Conservation (phyloP, 2,329 filamentous ascomycete species). For the Metarhizium humberi region DNA sequence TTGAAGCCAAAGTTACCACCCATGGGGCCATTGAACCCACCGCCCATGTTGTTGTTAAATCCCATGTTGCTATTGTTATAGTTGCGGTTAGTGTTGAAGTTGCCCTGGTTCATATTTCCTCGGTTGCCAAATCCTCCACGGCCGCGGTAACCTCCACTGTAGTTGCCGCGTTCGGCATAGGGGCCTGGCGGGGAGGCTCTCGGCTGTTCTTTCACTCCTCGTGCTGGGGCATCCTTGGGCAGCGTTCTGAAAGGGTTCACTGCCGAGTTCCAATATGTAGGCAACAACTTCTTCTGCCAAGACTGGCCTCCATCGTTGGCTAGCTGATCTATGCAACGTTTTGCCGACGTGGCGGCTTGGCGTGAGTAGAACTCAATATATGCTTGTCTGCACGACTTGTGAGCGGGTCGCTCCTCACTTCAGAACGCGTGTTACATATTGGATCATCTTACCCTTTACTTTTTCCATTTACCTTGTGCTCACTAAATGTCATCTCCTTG, state of each 20-base stretch:
- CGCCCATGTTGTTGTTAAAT: conserved; percentile 35
- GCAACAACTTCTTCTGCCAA: conserved; percentile 60
- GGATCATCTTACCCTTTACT: conserved; percentile 74
- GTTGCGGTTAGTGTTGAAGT: conserved; percentile 35
- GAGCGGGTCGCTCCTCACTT: neutral
- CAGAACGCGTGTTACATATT: neutral
- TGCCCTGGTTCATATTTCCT: conserved; percentile 35
- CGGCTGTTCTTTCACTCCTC: conserved; percentile 48
- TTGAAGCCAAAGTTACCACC: conserved; percentile 44
- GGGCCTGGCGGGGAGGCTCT: conserved; percentile 41
- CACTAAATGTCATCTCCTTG: conserved; percentile 90
- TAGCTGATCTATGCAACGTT: conserved; percentile 67
- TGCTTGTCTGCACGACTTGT: conserved; percentile 44
- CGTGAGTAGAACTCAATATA: conserved; percentile 79
- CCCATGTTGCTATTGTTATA: conserved; percentile 35
- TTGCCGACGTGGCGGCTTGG: conserved; percentile 77
- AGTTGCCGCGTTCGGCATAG: conserved; percentile 37
- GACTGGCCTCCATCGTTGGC: conserved; percentile 39
- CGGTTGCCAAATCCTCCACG: conserved; percentile 37
- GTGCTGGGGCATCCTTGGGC: conserved; percentile 70
- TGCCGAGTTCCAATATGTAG: conserved; percentile 66
- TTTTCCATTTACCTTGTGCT: conserved; percentile 98
- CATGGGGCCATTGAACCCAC: conserved; percentile 41
- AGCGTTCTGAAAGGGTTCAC: conserved; percentile 85
- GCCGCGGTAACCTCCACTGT: conserved; percentile 41